phyloP scores from a whole-genome alignment of 495 filamentous ascomycete species.

The Echria macrotheca region DNA sequence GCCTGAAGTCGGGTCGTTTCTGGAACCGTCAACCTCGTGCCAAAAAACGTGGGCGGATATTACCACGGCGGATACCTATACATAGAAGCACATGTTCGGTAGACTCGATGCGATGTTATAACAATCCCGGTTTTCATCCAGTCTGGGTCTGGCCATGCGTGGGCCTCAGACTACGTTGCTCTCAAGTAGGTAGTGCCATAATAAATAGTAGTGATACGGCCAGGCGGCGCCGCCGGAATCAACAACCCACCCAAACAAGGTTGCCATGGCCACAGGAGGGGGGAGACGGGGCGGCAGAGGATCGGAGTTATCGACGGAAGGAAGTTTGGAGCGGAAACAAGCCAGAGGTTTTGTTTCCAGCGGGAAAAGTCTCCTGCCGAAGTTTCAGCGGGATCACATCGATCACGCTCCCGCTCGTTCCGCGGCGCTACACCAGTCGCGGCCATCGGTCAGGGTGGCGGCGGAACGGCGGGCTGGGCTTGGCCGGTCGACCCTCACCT shows the following conservation, averaged over 20 bases:
- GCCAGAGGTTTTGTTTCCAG: background rate
- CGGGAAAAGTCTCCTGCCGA: constrained; percentile 6
- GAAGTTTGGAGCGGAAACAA: background rate
- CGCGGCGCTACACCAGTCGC: background rate
- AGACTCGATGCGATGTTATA: too few relatives aligned
- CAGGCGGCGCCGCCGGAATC: too few relatives aligned
- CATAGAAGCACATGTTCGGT: background rate
- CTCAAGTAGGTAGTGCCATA: too few relatives aligned
- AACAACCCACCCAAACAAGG: too few relatives aligned
- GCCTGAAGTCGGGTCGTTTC: constrained; percentile 6
- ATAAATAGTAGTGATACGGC: too few relatives aligned
- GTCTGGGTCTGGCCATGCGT: too few relatives aligned
- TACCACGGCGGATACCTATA: background rate
- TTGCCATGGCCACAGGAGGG: background rate
- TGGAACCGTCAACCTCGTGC: background rate
- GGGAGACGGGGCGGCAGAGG: too few relatives aligned
- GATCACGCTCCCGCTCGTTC: constrained; percentile 10
- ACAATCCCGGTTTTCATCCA: background rate
- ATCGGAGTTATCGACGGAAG: too few relatives aligned
- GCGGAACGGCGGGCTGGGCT: constrained; percentile 4
- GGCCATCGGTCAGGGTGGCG: constrained; percentile 4
- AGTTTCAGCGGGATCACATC: background rate
- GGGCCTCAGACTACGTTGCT: too few relatives aligned
- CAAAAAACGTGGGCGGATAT: background rate
- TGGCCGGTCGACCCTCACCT: constrained; percentile 1